Base-by-base conservation (phyloP, 805 yeast species). In the Sugiyamaella marilandica region DNA sequence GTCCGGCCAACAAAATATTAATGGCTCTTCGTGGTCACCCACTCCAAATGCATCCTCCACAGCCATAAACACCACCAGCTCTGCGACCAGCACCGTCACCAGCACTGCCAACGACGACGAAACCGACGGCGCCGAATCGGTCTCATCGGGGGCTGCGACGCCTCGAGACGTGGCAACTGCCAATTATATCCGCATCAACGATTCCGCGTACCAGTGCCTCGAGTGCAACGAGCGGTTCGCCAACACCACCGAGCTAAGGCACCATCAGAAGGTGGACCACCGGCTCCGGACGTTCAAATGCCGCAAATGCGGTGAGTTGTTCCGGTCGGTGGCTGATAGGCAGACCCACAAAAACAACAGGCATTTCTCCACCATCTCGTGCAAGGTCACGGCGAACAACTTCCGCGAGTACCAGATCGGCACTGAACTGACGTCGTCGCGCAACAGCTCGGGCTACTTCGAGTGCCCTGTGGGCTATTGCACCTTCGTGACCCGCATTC, bases 321-420 rank as follows among this genome's bases (percentile, higher is more conserved):
- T 61, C 50, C 49, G 44, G 14, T 56, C 62, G 8, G 55, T 61
- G 11, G 63, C 64, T n/a, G 64, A 61, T 39, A 49, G 64, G 5
- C 64, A 61, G 45, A 61, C 64, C 32, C 64, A 61, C 53, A 61
- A 61, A 36, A 61, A 61, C 50, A 61, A 61, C 58, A 49, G 57
- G 51, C 64, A 61, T 49, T 58, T 56, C 45, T 45, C 58, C 5
- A 59, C 55, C 39, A 56, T 61, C 34, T 48, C 55, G 34, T 49
- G 59, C n/a, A 46, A 44, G 16, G 50, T 60, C 47, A 54, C 55
- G 35, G 47, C 50, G 16, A 45, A 41, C 35, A 60, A 61, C 50
- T 61, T 60, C 57, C 51, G 49, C 33, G 62, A 58, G 45, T 58
- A 53, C 45, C 41, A 49, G n/a, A 37, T 43, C 8, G 61, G 59